Evolutionary conservation across 805 yeast genomes (phyloP), one percentile per base, ranked within the genome.

Genomic region (Torulaspora microellipsoides): DNA sequence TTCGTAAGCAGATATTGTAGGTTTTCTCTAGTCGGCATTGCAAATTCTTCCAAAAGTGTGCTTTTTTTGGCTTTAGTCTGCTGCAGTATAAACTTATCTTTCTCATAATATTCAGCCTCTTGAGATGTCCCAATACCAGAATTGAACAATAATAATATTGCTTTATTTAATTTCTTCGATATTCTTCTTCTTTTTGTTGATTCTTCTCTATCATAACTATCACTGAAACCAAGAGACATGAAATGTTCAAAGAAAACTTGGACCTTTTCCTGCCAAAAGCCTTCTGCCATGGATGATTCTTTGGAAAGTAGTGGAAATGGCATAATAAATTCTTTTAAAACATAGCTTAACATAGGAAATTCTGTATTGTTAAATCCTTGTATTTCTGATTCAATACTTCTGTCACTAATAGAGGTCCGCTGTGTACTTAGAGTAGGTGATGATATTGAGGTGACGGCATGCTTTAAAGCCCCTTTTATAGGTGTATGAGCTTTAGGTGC

Each of bases 171-270:
- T 53, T 83, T 84, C 45, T 68, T 65, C 15, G 80, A 80, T 36
- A 81, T 64, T 50, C 84, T 77, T 54, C 77, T 75, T 27, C 88
- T 71, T 56, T 93, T 83, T 2, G 88, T 78, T n/a, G 77, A 68
- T 48, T 84, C 87, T 12, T 80, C 83, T 27, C 96, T 70, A 53
- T 87, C 96, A 33, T 77, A 77, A 20, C 90, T 76, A 45, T 80
- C 76, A 49, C 89, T 80, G 38, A 91, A 78, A 34, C 79, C 77
- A 60, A 86, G 79, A 15, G 73, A 66, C 62, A 85, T 83, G 67
- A 93, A 81, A 43, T 82, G 76, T 58, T 89, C 95, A 56, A 83
- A 77, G 56, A 90, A 87, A 20, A 81, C 81, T 64, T 90, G 96
- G 0, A 89, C 81, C 37, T 83, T 81, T 36, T 69, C 71, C 39